Conservation (phyloP, 805 yeast genomes). For the Kockiozyma suomiensis region DNA sequence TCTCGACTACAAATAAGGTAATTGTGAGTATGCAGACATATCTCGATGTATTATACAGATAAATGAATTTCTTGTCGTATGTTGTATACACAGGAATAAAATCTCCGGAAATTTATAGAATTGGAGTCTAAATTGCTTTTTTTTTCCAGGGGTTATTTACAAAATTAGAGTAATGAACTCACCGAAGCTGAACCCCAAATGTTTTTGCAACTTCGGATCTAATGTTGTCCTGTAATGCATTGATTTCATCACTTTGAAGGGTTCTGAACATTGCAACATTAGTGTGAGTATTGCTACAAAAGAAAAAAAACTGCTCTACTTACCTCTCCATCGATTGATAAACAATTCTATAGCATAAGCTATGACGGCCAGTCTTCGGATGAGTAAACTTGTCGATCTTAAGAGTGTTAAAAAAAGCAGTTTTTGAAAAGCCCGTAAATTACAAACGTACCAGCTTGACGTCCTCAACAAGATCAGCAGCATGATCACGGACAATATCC, state of each 20-base stretch:
- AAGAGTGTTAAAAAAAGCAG: constrained; percentile 30
- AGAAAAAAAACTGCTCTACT: not conserved
- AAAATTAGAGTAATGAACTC: not conserved
- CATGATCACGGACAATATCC: constrained; percentile 82
- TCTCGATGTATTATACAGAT: not conserved
- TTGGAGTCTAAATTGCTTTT: no score
- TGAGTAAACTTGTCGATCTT: constrained; percentile 76
- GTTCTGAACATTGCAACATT: constrained; percentile 50
- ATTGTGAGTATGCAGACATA: not conserved
- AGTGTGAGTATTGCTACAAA: not conserved
- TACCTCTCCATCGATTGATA: constrained; percentile 87
- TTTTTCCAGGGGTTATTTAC: not conserved
- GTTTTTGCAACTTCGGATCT: constrained; percentile 52
- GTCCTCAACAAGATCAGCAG: constrained; percentile 87
- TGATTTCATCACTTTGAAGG: constrained; percentile 82
- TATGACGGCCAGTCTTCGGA: constrained; percentile 73
- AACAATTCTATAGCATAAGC: constrained; percentile 86
- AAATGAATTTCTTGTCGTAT: no score
- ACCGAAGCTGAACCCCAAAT: constrained; percentile 25
- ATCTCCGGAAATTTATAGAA: no score
- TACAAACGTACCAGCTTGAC: constrained; percentile 52
- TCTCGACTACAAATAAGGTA: constrained; percentile 18
- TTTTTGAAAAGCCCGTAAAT: not conserved
- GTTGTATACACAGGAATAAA: not conserved
- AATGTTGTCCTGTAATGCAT: constrained; percentile 67